phyloP scores from a whole-genome alignment of 257 asterid genomes.

The Knoxia roxburghii region DNA sequence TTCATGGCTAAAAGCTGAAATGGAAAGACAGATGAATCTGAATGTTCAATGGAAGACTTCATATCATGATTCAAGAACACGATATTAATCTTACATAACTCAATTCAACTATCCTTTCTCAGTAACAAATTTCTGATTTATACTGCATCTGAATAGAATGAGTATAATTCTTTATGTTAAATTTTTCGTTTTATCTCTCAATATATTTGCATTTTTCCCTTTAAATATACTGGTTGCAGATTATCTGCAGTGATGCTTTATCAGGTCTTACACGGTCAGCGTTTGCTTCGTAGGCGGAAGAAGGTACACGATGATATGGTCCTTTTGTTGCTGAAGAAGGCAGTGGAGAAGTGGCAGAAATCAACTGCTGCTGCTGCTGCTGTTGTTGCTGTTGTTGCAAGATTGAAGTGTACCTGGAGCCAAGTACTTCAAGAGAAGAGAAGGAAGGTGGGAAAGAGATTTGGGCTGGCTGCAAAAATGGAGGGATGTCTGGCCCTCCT shows the following conservation, averaged over 20 bases:
- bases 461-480: conserved; percentile 38
- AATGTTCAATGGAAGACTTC: too few relatives aligned
- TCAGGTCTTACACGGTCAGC: conserved; percentile 23
- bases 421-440: conserved; percentile 28
- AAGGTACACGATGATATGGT: conserved; percentile 34
- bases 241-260: conserved; percentile 32
- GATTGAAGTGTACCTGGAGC: conserved; percentile 35
- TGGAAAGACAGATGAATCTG: too few relatives aligned
- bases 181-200: background rate
- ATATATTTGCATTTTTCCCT: conserved; percentile 9
- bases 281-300: conserved; percentile 37
- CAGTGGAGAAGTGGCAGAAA: conserved; percentile 19
- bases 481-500: conserved; percentile 30
- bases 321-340: conserved; percentile 28
- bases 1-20: too few relatives aligned
- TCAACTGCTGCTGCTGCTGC: conserved; percentile 36
- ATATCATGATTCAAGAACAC: too few relatives aligned
- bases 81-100: background rate
- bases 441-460: conserved; percentile 38
- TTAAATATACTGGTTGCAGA: conserved; percentile 40
- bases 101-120: background rate
- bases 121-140: background rate
- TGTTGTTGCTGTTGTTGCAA: conserved; percentile 40
- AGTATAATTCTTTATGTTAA: background rate
- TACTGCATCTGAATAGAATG: conserved; percentile 8